Base-by-base conservation (phyloP, 2,329 filamentous ascomycete species). In the Neocucurbitaria cava region DNA sequence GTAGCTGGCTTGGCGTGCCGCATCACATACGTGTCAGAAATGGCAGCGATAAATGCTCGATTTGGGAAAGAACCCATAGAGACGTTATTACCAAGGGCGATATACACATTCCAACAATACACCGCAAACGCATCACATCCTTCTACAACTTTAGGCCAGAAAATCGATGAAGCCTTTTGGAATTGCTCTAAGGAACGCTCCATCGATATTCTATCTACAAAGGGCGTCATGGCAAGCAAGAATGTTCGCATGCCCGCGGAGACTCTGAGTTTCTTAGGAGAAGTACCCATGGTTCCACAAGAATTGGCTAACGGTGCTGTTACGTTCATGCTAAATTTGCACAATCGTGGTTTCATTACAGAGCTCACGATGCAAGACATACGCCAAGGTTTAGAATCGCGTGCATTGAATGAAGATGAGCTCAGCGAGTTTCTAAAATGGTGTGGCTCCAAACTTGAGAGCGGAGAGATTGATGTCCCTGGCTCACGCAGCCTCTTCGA, bases 151-250 rank as follows among this genome's bases (percentile, higher is more conserved):
- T 90, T 98, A 18, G 91, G 92, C 0, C 87, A 92, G 69, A 89
- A 91, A 57, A 91, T 99, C 48, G 93, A 97, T 69, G 91, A 97
- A 76, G 91, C 92, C 0, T 99, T 99, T 72, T 99, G 95, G 95
- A 96, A 87, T 31, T 93, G 91, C 59, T 95, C 90, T 69, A 89
- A 89, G 59, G 87, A 91, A 2, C 64, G 68, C 9, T 89, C 86
- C 0, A 92, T 98, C 52, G 93, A 97, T 68, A 85, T 97, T 6
- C 87, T 96, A 61, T 97, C 93, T 1, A 96, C 89, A 18, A 87
- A 89, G 54, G 96, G 96, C 51, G 88, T 99, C 6, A 81, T 97
- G 49, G 86, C 89, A n/a, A 96, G 90, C 31, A 86, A 90, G 11
- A 85, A 90, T 63, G 91, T 97, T 31, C 90, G 95, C 30, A 84